phyloP scores from a whole-genome alignment of 139 green algal genomes.

The Raphidocelis subcapitata region DNA sequence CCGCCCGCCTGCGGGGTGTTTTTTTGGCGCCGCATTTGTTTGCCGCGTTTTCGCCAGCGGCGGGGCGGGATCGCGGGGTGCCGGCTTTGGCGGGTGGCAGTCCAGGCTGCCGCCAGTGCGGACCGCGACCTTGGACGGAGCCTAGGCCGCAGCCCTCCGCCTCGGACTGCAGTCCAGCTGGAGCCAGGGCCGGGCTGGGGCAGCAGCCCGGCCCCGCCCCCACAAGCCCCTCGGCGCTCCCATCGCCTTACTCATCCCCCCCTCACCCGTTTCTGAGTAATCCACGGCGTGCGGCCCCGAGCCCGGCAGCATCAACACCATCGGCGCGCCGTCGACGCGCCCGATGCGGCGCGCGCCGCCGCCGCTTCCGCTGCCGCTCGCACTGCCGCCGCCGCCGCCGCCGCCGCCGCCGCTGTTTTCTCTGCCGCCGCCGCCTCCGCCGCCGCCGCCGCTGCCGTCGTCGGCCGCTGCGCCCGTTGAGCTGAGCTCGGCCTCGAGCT shows the following conservation, averaged over 20 bases:
- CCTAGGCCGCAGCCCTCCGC: too few relatives aligned
- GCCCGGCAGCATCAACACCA: slow-evolving; percentile 54
- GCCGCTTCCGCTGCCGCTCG: too few relatives aligned
- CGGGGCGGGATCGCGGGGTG: background rate
- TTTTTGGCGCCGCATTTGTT: background rate
- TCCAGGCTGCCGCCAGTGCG: too few relatives aligned
- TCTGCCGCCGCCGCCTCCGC: background rate
- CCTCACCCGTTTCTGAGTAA: background rate
- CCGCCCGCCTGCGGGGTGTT: background rate
- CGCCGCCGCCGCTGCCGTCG: background rate
- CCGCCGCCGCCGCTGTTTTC: background rate
- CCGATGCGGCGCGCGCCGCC: background rate
- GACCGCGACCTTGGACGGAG: too few relatives aligned
- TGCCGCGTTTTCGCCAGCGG: background rate
- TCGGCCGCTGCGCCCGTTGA: too few relatives aligned
- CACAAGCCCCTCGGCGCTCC: background rate
- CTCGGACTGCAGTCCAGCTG: too few relatives aligned
- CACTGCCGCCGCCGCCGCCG: background rate
- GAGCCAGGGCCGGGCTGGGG: background rate
- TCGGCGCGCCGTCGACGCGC: slow-evolving; percentile 15
- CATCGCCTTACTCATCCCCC: background rate
- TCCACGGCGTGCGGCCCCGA: slow-evolving; percentile 53
- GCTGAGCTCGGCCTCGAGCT: too few relatives aligned
- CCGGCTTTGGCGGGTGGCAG: background rate
- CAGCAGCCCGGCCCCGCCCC: background rate